These are phyloP conservation scores for Colletotrichum theobromicola DNA, from an alignment of 2,329 filamentous ascomycete genomes.

Conservation along the genomic window DNA sequence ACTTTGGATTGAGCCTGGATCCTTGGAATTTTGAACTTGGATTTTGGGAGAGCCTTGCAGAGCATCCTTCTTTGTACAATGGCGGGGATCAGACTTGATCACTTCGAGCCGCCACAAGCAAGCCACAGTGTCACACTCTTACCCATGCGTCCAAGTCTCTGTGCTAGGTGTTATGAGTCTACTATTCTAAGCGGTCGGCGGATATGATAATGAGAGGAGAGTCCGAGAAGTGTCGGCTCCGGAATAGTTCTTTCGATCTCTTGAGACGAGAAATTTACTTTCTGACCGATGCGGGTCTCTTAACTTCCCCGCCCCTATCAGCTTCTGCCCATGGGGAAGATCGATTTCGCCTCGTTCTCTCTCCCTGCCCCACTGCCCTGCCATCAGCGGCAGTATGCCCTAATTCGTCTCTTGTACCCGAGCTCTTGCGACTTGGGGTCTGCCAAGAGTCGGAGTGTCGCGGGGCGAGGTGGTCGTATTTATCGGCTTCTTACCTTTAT, in stretches of 20 bases:
- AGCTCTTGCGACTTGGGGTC: neutral
- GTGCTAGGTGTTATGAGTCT: neutral
- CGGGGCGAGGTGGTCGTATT: neutral
- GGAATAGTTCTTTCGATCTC: neutral
- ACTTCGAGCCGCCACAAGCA: neutral
- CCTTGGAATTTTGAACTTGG: neutral
- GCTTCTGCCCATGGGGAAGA: neutral
- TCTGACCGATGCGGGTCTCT: neutral
- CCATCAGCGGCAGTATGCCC: neutral
- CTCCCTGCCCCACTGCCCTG: neutral
- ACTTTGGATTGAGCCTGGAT: neutral
- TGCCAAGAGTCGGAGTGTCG: neutral
- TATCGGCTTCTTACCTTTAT: neutral
- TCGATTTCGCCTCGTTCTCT: neutral
- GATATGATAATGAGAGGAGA: neutral
- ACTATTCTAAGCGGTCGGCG: neutral
- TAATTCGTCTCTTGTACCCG: neutral
- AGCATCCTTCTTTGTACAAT: neutral
- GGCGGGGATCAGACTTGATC: neutral
- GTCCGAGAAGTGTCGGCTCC: neutral
- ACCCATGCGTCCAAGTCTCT: neutral
- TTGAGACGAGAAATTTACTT: neutral
- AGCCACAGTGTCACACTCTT: neutral
- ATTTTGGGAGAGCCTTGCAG: neutral
- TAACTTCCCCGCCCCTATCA: neutral